These are phyloP conservation scores for Hanseniaspora thailandica DNA, from an alignment of 805 yeast genomes.

Conservation along the genomic window DNA sequence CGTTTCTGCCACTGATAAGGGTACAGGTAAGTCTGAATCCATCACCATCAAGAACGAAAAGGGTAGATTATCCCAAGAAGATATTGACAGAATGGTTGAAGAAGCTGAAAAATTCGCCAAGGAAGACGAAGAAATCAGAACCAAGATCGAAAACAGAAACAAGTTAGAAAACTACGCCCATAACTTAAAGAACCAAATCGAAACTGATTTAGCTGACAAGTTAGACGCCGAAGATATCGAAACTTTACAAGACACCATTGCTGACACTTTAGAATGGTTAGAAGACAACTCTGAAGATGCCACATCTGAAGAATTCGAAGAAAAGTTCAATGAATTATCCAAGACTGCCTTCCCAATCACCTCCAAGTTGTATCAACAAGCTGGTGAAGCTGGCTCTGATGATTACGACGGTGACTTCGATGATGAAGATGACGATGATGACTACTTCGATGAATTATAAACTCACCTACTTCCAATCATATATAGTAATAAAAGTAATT, in stretches of 20 bases:
- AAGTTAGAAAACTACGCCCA: slow-evolving; percentile 80
- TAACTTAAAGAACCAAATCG: slow-evolving; percentile 63
- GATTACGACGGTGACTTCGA: slow-evolving; percentile 44
- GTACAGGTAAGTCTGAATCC: slow-evolving; percentile 84
- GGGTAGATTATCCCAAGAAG: slow-evolving; percentile 87
- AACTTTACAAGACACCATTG: slow-evolving; percentile 71
- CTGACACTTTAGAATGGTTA: slow-evolving; percentile 77
- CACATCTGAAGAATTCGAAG: slow-evolving; percentile 83
- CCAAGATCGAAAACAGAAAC: slow-evolving; percentile 81
- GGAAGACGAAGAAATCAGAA: slow-evolving; percentile 74
- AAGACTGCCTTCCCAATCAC: slow-evolving; percentile 86
- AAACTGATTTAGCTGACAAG: slow-evolving; percentile 54
- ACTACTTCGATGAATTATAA: slow-evolving; percentile 55
- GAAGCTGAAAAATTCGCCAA: slow-evolving; percentile 93
- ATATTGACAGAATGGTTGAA: slow-evolving; percentile 92
- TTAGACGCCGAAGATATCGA: slow-evolving; percentile 86
- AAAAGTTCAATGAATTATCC: slow-evolving; percentile 72
- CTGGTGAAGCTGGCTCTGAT: slow-evolving; percentile 36
- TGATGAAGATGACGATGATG: slow-evolving; percentile 38
- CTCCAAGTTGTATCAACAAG: slow-evolving; percentile 64
- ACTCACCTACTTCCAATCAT: background rate
- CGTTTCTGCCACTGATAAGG: slow-evolving; percentile 82
- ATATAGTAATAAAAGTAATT: background rate
- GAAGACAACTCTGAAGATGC: slow-evolving; percentile 82
- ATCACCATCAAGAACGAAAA: slow-evolving; percentile 87